Evolutionary conservation across 805 yeast genomes (phyloP).

Genomic region (Hanseniaspora occidentalis): DNA sequence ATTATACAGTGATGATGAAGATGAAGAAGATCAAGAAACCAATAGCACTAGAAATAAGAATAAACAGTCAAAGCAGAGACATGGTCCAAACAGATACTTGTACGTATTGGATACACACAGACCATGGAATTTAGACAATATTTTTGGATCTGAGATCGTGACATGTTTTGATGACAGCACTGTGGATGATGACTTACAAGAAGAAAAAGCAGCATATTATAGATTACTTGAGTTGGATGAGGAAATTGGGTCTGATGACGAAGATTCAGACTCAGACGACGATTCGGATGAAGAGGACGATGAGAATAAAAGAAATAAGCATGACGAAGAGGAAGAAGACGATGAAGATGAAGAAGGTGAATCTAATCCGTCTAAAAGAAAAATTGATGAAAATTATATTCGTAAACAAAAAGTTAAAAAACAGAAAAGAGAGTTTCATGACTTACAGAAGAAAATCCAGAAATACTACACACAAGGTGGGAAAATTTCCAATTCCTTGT

Average conservation of each 20-base stretch:
- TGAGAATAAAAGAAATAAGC: conserved; percentile 21
- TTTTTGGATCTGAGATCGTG: conserved; percentile 71
- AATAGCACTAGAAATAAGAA: conserved; percentile 15
- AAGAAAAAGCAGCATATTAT: conserved; percentile 52
- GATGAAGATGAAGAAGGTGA: conserved; percentile 21
- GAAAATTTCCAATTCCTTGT: conserved; percentile 56
- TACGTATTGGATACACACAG: conserved; percentile 85
- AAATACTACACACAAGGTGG: conserved; percentile 79
- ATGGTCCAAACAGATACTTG: conserved; percentile 40
- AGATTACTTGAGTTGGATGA: conserved; percentile 33
- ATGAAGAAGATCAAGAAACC: conserved; percentile 17
- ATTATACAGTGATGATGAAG: conserved; percentile 10
- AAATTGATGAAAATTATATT: conserved; percentile 11
- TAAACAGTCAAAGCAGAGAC: conserved; percentile 1
- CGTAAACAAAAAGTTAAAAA: conserved; percentile 24
- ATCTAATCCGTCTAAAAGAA: conserved; percentile 17
- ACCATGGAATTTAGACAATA: conserved; percentile 92
- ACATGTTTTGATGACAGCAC: conserved; percentile 82
- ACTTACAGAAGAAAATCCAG: conserved; percentile 47
- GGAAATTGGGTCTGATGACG: conserved; percentile 26
- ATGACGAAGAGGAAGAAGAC: conserved; percentile 21
- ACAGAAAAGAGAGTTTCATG: conserved; percentile 30
- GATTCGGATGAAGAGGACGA: conserved; percentile 28
- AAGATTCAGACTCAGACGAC: conserved; percentile 26
- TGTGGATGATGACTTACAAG: conserved; percentile 42